These are phyloP conservation scores for Paracoccidioides lutzii DNA, from an alignment of 2,329 filamentous ascomycete genomes.

Conservation along the genomic window DNA sequence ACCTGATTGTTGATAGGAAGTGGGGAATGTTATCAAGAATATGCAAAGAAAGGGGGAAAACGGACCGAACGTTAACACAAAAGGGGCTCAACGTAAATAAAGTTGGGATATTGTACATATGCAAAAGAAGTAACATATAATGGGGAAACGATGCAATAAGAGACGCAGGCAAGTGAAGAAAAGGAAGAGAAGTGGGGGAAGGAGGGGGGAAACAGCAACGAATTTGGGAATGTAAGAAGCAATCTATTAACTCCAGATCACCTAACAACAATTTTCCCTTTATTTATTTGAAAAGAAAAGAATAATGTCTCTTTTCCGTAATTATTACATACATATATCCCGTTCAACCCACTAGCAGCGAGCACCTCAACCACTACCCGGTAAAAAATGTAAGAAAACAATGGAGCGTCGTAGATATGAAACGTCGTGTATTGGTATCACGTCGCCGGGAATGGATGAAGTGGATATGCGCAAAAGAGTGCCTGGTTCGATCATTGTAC, in stretches of 20 bases:
- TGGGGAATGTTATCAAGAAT: neutral
- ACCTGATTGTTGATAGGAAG: neutral
- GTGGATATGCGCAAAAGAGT: too few relatives aligned
- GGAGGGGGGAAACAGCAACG: neutral
- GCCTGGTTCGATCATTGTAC: too few relatives aligned
- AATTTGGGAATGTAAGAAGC: neutral
- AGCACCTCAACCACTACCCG: neutral
- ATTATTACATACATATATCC: neutral
- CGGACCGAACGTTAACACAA: neutral
- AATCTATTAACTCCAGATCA: neutral
- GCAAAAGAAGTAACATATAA: neutral
- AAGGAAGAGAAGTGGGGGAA: neutral
- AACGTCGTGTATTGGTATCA: too few relatives aligned
- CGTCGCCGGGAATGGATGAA: too few relatives aligned
- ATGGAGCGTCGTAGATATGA: too few relatives aligned
- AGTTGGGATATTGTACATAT: slow-evolving; percentile 3
- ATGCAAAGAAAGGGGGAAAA: neutral
- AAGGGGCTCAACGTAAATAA: neutral
- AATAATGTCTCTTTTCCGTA: neutral
- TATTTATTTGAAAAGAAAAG: neutral
- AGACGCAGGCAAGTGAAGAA: neutral
- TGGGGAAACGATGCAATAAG: neutral
- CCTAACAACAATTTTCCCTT: neutral
- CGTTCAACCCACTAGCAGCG: neutral
- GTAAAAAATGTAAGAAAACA: neutral